Base-by-base conservation (phyloP, 2,329 filamentous ascomycete genomes). In the Albifimbria verrucaria region DNA sequence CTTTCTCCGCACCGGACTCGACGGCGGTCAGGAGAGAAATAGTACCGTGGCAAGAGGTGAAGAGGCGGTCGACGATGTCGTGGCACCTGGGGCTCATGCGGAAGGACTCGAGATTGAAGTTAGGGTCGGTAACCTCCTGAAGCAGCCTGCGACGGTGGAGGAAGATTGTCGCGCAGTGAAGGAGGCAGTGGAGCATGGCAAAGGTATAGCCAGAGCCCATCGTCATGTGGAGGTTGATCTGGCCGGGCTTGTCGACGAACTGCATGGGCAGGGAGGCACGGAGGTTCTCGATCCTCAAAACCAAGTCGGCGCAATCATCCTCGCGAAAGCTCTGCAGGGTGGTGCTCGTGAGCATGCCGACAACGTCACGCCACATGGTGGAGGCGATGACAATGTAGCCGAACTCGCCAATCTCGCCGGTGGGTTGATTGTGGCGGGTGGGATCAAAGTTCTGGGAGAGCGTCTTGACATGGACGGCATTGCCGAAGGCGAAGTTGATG, bases 131-230 rank as follows among this genome's bases (percentile, higher is more conserved):
- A 17, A 85, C 80, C 32, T 79, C 73, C 62, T 85, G 81, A 43
- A 85, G 71, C 39, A 85, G 78, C 48, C 79, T 77, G 22, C 82
- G 79, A 9, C 82, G 79, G 62, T 83, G 81, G 46, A 84, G 78
- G 64, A 85, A 84, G 57, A 85, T 80, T 24, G 79, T 81, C 10
- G 81, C 79, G 60, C 80, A 84, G 63, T 85, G 81, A 20, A 85
- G 72, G 21, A 85, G 75, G 52, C 79, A 83, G 65, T 85, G 82
- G 49, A 85, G 75, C 79, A 85, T 82, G 56, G 82, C 81, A 62
- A 82, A 85, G 0, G 80, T 84, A 60, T 80, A 82, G 52, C 82
- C 82, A 44, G 81, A 83, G 32, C 82, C 82, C 82, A 85, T 85
- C 20, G 82, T 84, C 62, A 85, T 83, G 65, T 85, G 82, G 5